Base-by-base conservation (phyloP, 768 basidiomycete genomes). In the Boletus huronensis region DNA sequence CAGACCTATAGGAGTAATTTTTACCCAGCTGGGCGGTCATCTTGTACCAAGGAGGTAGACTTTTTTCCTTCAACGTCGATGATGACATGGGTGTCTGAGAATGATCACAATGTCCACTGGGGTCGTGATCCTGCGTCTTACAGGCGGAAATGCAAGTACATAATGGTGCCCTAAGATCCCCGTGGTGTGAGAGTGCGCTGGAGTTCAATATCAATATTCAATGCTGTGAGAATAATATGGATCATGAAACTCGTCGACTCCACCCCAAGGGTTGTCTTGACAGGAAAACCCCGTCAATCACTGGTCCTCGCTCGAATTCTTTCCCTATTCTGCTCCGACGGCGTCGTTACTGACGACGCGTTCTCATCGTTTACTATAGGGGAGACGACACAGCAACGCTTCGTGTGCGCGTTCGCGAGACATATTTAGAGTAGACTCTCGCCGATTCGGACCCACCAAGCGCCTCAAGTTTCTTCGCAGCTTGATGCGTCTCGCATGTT, bases 111-210 rank as follows among this genome's bases (percentile, higher is more conserved):
- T 14, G 8, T 47, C 21, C 44, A 21, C 21, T 9, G 26, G 26
- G 7, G 23, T 36, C n/a, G 25, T 23, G 46, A 35, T 35, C 26
- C 52, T 39, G 28, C 44, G 28, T 38, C 38, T 38, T 28, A 13
- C 39, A 34, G 31, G 31, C 44, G n/a, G 38, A 17, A 19, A 41
- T 32, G 48, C 19, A 9, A 45, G 44, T 59, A 59, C 59, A 59
- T 59, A 61, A 61, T 35, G n/a, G 34, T 11, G 36, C 41, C 38
- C 31, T 36, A 31, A 41, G 63, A 51, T 68, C 64, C 52, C 65
- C 64, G 65, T 48, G n/a, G 67, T 66, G 65, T 66, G 65, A 66
- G 65, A 66, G 55, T 38, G 51, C 44, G 26, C 21, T n/a, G 34
- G 3, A 36, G 19, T 10, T 19, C 13, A 0, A 14, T 32, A 48